Percentiles rank a stretch among this genome's conserved stretches.
Conservation (phyloP, 805 yeast genomes). For the Saturnispora dispora region DNA sequence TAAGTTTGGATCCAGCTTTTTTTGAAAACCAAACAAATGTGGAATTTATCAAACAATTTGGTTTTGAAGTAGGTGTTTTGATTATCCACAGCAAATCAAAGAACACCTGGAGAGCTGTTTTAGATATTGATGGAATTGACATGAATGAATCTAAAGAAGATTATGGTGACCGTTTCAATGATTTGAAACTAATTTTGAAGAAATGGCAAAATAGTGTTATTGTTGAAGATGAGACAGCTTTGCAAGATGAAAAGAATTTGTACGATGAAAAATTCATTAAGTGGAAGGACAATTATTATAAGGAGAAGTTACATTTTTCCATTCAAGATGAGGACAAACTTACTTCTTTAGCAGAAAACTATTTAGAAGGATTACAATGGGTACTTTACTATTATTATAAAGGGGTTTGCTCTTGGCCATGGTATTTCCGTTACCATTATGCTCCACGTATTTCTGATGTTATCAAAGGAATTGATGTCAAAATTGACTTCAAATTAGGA, state of each 20-base stretch:
- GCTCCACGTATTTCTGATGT: constrained; percentile 92
- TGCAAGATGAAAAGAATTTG: constrained; percentile 46
- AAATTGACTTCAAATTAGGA: constrained; percentile 57
- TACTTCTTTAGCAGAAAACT: constrained; percentile 61
- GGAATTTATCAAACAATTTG: constrained; percentile 54
- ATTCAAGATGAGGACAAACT: constrained; percentile 52
- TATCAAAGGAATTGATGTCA: constrained; percentile 55
- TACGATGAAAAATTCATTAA: constrained; percentile 64
- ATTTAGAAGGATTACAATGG: constrained; percentile 95
- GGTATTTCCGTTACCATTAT: constrained; percentile 87
- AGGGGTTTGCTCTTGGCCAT: constrained; percentile 92
- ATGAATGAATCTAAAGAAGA: constrained; percentile 63
- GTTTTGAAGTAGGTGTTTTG: constrained; percentile 57
- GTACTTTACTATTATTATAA: constrained; percentile 82
- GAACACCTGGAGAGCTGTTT: constrained; percentile 46
- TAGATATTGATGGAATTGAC: constrained; percentile 68
- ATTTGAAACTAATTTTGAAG: constrained; percentile 47
- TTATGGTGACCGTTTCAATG: constrained; percentile 41
- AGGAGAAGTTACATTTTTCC: constrained; percentile 66
- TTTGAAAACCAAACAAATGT: constrained; percentile 38
- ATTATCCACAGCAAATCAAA: constrained; percentile 54
- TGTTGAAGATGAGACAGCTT: constrained; percentile 48
- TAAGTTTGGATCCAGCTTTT: constrained; percentile 39
- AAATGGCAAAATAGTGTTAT: constrained; percentile 56
- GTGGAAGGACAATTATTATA: constrained; percentile 86